Evolutionary conservation across 176 grass and related monocot species (phyloP), one percentile per base, ranked within the genome.

Genomic region (Bromus sterilis): DNA sequence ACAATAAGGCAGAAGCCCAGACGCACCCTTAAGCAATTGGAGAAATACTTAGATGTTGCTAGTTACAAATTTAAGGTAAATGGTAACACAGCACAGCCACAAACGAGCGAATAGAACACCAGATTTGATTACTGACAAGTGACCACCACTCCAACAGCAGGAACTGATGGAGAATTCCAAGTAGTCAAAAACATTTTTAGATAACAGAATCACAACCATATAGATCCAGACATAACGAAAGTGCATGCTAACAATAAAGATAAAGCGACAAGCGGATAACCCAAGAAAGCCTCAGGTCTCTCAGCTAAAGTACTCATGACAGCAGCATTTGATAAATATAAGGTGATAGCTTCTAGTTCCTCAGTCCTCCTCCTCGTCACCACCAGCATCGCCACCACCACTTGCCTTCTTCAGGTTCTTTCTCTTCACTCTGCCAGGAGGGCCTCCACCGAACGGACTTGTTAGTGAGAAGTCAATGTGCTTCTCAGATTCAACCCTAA

Each of bases 401-500:
- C 74, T 90, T 5, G 88, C 85, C 39, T 88, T 90, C 70, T 91
- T 93, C 21, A 13, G 39, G 56, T 88, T 93, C 88, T 80, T 93
- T 9, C 85, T 77, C 88, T 93, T 93, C 85, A 93, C 91, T 18
- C 91, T 86, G 1, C 88, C 86, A 1, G 91, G n/a, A 0, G 37
- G 82, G 24, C 91, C 88, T 34, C 91, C 91, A 2, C 91, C 91
- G 8, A 91, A 90, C 0, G 91, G 91, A 44, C 91, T 94, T 13
- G 91, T 88, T 34, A 94, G 88, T 0, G 91, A 94, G 24, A 93
- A 93, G 66, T 93, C 85, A 20, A 93, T 51, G 77, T 93, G 91
- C 81, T 93, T 93, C 79, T 88, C 91, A 25, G 86, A 94, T 55
- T 94, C 91, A 0, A 94, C 85, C 86, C 91, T 88, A 68, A 91